Evolutionary conservation across 108 stramenopile species (phyloP).

Genomic region (Cylindrotheca closterium): DNA sequence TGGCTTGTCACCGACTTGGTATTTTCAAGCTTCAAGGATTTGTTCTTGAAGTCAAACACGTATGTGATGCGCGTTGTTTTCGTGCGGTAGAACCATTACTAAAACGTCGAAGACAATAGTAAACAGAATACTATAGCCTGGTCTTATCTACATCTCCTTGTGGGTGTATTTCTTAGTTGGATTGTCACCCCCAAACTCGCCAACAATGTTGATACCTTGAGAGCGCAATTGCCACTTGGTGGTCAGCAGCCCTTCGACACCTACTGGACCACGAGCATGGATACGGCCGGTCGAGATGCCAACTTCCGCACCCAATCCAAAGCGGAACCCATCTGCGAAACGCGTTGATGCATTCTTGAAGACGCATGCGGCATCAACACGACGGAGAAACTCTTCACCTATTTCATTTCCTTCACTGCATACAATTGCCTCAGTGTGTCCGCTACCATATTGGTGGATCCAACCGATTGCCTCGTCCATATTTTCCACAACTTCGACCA

Average conservation of each 20-base stretch:
- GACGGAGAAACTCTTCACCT: slow-evolving; percentile 87
- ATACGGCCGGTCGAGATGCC: slow-evolving; percentile 97
- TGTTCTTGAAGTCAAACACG: no score
- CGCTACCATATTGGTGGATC: slow-evolving; percentile 91
- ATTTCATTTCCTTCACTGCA: slow-evolving; percentile 76
- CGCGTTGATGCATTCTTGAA: slow-evolving; percentile 98
- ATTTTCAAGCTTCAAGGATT: no score
- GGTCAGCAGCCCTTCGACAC: slow-evolving; percentile 95
- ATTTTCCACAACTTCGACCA: slow-evolving; percentile 91
- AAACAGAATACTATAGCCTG: no score
- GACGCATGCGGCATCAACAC: slow-evolving; percentile 95
- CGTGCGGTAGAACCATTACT: no score
- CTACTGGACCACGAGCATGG: slow-evolving; percentile 96
- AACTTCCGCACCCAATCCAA: slow-evolving; percentile 97
- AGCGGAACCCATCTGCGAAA: slow-evolving; percentile 98
- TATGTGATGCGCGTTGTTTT: no score
- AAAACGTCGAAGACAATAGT: no score
- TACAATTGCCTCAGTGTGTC: slow-evolving; percentile 96
- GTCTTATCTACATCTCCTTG: slow-evolving; percentile 68
- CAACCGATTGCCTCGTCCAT: slow-evolving; percentile 92
- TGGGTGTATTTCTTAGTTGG: slow-evolving; percentile 67
- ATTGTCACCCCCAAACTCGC: slow-evolving; percentile 55
- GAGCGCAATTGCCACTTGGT: slow-evolving; percentile 96
- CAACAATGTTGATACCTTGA: slow-evolving; percentile 41
- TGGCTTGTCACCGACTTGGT: no score